phyloP scores from a whole-genome alignment of 1,284 basidiomycete genomes.

The Sparassis latifolia region DNA sequence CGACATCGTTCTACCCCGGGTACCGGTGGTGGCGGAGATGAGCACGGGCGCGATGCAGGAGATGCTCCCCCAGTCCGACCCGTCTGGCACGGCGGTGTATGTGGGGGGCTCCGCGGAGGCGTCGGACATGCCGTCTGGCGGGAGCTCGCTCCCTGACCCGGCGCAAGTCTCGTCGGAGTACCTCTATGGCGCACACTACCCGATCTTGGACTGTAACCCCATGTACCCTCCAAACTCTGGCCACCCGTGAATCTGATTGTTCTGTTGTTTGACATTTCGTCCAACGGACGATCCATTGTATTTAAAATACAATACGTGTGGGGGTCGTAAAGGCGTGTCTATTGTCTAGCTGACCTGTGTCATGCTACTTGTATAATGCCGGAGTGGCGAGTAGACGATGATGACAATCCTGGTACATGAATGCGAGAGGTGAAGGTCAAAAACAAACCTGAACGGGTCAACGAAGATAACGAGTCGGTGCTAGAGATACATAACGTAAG shows the following conservation, averaged over 20 bases:
- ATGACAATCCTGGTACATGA: no score
- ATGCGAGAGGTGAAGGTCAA: no score
- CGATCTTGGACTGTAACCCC: slow-evolving; percentile 8
- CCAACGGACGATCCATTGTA: no score
- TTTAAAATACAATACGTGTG: no score
- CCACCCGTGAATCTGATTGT: not conserved
- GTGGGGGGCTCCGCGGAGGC: not conserved
- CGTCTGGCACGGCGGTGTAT: slow-evolving; percentile 4
- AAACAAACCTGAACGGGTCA: no score
- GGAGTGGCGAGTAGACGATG: no score
- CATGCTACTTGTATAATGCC: no score
- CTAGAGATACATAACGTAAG: no score
- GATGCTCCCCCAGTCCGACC: slow-evolving; percentile 12
- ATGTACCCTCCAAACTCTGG: slow-evolving; percentile 3
- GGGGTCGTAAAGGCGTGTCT: no score
- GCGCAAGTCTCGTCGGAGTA: slow-evolving; percentile 18
- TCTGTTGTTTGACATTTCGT: no score
- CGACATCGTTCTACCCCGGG: slow-evolving; percentile 60
- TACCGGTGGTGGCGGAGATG: slow-evolving; percentile 61
- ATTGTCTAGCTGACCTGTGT: no score
- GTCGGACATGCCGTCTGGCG: slow-evolving; percentile 3
- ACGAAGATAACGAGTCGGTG: no score
- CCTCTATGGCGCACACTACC: slow-evolving; percentile 14
- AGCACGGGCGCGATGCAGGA: slow-evolving; percentile 10
- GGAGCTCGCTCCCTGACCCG: slow-evolving; percentile 25